Percentiles rank a stretch among this genome's conserved stretches.
Conservation (phyloP, 2,329 filamentous ascomycete genomes). For the Xylaria sp. region DNA sequence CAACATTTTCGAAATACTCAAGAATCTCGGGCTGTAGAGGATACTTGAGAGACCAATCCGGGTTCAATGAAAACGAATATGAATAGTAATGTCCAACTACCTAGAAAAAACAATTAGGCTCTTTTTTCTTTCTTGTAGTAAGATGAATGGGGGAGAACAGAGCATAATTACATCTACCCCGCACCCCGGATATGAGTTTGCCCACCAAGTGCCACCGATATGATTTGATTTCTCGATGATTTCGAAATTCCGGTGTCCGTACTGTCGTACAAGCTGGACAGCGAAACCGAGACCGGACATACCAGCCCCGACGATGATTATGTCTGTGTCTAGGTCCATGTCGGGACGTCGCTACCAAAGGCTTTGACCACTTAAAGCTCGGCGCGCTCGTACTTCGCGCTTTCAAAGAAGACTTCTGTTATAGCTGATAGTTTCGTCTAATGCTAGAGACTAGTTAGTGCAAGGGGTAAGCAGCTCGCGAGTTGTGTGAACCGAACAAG, state of each 20-base stretch:
- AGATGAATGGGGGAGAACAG: not conserved
- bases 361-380: not conserved
- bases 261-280: slow-evolving; percentile 30
- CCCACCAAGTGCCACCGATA: slow-evolving; percentile 32
- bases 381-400: not conserved
- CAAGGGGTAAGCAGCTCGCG: not conserved
- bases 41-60: slow-evolving; percentile 31
- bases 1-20: slow-evolving; percentile 23
- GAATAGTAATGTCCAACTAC: slow-evolving; percentile 25
- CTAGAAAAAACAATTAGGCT: slow-evolving; percentile 11
- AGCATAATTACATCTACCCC: slow-evolving; percentile 31
- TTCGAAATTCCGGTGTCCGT: slow-evolving; percentile 31
- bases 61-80: slow-evolving; percentile 32
- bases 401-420: not conserved
- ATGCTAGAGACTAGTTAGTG: not conserved
- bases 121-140: not conserved
- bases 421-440: not conserved
- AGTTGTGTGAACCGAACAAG: not conserved
- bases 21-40: slow-evolving; percentile 35
- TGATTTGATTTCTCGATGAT: slow-evolving; percentile 26
- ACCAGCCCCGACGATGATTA: slow-evolving; percentile 35
- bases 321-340: slow-evolving; percentile 34
- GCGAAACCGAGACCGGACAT: slow-evolving; percentile 35
- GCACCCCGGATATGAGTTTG: slow-evolving; percentile 34
- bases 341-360: not conserved